Evolutionary conservation across 441 rosid species (phyloP).

Genomic region (Hura crepitans): DNA sequence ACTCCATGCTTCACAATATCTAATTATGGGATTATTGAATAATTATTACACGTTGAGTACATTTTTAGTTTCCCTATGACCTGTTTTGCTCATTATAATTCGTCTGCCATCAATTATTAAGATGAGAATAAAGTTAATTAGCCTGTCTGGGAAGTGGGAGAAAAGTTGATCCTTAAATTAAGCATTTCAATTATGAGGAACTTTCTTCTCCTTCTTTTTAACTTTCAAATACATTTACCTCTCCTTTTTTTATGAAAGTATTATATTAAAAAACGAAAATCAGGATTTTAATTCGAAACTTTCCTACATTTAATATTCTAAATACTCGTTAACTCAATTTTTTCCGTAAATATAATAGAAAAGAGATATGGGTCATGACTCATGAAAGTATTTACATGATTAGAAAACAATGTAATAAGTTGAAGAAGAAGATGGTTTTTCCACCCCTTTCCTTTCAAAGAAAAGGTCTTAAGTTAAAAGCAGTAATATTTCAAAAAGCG

Average conservation of each 20-base stretch:
- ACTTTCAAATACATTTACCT: neutral
- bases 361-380: too few species aligned
- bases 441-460: neutral
- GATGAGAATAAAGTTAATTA: slow-evolving; percentile 3
- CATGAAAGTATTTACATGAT: neutral
- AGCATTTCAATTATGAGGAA: neutral
- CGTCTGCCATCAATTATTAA: too few species aligned
- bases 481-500: neutral
- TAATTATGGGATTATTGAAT: slow-evolving; percentile 1
- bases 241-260: neutral
- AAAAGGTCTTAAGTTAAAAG: neutral
- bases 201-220: neutral
- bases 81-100: neutral
- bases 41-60: neutral
- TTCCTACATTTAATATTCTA: too few species aligned
- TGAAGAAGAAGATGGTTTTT: neutral
- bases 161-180: slow-evolving; percentile 6
- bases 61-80: neutral
- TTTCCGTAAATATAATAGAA: too few species aligned
- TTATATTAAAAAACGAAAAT: too few species aligned
- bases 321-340: too few species aligned
- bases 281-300: too few species aligned
- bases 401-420: neutral
- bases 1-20: neutral
- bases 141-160: slow-evolving; percentile 1